phyloP scores from a whole-genome alignment of 2,329 filamentous ascomycete genomes.

The Pseudomassariella vexata region DNA sequence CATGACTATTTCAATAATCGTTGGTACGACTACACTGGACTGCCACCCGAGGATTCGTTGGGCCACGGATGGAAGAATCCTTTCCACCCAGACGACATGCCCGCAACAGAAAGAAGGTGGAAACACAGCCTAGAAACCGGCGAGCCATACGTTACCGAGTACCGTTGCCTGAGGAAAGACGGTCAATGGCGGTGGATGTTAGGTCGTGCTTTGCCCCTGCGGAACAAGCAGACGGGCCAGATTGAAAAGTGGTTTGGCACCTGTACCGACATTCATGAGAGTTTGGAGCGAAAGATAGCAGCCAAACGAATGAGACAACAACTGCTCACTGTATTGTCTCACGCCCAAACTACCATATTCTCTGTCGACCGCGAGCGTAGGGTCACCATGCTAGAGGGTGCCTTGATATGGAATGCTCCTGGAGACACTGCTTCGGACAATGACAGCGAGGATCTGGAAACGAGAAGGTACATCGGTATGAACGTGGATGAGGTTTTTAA shows the following conservation, averaged over 20 bases:
- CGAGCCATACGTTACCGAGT: slow-evolving; percentile 64
- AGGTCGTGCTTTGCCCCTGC: slow-evolving; percentile 63
- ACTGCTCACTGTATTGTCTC: slow-evolving; percentile 65
- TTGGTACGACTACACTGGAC: slow-evolving; percentile 77
- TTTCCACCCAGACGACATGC: slow-evolving; percentile 67
- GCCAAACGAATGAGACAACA: slow-evolving; percentile 65
- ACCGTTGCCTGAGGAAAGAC: slow-evolving; percentile 59
- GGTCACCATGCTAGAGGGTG: slow-evolving; percentile 66
- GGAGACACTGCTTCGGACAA: slow-evolving; percentile 29
- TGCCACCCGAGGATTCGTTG: slow-evolving; percentile 55
- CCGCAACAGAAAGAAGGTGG: slow-evolving; percentile 52
- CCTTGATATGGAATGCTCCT: slow-evolving; percentile 45
- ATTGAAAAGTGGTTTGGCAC: slow-evolving; percentile 78
- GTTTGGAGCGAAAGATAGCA: slow-evolving; percentile 61
- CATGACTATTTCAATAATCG: slow-evolving; percentile 70
- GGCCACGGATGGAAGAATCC: slow-evolving; percentile 57
- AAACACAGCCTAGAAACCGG: slow-evolving; percentile 58
- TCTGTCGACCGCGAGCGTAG: slow-evolving; percentile 57
- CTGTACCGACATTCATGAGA: slow-evolving; percentile 73
- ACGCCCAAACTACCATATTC: slow-evolving; percentile 72
- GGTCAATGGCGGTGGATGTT: slow-evolving; percentile 78
- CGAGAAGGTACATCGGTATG: slow-evolving; percentile 50
- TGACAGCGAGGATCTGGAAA: slow-evolving; percentile 30
- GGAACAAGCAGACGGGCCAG: slow-evolving; percentile 56
- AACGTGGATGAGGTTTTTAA: slow-evolving; percentile 62